Evolutionary conservation across 2,329 filamentous ascomycete genomes (phyloP).

Genomic region (Rutstroemia sp.): DNA sequence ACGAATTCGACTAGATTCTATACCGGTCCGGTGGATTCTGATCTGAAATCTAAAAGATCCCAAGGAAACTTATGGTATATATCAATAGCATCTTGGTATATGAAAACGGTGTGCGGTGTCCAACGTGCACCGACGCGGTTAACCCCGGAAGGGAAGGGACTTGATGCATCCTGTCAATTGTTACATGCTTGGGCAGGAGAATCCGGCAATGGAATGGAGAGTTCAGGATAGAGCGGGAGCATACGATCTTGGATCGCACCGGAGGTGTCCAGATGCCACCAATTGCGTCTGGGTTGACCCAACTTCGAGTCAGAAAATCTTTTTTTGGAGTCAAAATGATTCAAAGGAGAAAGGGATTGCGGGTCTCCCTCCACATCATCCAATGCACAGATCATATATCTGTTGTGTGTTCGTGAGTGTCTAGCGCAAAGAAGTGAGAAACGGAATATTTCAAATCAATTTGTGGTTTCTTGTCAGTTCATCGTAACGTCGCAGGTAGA

Average conservation of each 20-base stretch:
- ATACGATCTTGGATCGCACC: not conserved
- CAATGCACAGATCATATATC: too few species aligned
- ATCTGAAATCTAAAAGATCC: not conserved
- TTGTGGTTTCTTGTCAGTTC: too few species aligned
- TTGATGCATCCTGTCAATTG: not conserved
- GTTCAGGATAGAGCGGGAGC: not conserved
- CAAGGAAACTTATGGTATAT: not conserved
- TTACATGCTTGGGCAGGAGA: not conserved
- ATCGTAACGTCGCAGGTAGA: not conserved
- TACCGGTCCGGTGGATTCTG: not conserved
- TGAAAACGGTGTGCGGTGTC: not conserved
- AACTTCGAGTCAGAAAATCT: not conserved
- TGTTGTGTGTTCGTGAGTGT: too few species aligned
- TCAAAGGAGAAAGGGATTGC: too few species aligned
- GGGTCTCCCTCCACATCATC: too few species aligned
- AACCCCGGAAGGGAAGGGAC: not conserved
- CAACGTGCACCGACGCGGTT: not conserved
- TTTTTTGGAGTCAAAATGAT: not conserved
- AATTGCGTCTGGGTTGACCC: not conserved
- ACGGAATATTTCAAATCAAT: too few species aligned
- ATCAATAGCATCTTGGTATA: not conserved
- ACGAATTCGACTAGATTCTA: conserved; percentile 1
- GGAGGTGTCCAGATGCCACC: not conserved
- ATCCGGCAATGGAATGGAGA: not conserved
- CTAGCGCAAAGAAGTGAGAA: too few species aligned